Evolutionary conservation across 805 yeast genomes (phyloP), one percentile per base, ranked within the genome.

Genomic region (Monosporozyma yasuniensis): DNA sequence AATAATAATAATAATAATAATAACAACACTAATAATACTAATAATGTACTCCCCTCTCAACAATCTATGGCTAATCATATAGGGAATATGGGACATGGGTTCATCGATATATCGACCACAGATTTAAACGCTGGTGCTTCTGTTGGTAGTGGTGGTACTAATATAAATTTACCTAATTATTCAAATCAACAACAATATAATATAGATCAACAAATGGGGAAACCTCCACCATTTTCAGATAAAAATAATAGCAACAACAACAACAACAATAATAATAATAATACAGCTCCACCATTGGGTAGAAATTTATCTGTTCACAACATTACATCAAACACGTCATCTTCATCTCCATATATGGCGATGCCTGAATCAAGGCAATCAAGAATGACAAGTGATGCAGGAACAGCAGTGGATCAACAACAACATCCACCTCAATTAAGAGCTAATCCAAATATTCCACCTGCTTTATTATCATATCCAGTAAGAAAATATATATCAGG

Each of bases 401-500:
- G 9, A n/a, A n/a, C 18, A 4, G 8, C 27, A 25, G 4, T 8
- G 8, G 27, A 25, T 25, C 27, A 25, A 25, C 27, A 25, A 5
- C 27, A 25, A 25, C 27, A 25, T 25, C 47, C 50, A 37, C 55
- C 49, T 46, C 44, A 47, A 22, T 16, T 42, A n/a, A 8, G 35
- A 11, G 37, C 49, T 21, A 42, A 47, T 32, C 30, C 38, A 25
- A 23, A 38, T 18, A 27, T 51, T 4, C 49, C 55, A 14, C 14
- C 53, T 14, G 50, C 53, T 50, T 49, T 42, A 4, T 34, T 61
- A 32, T 60, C 64, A 27, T 66, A 60, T 38, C 58, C 61, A 10
- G 54, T 55, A 32, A 64, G 75, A 50, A 70, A 69, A 51, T 68
- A 69, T 44, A 65, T 74, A 25, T 72, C 80, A 0, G 75, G 77